phyloP scores from a whole-genome alignment of 164 flowering plant genomes.

The Liriodendron chinense region DNA sequence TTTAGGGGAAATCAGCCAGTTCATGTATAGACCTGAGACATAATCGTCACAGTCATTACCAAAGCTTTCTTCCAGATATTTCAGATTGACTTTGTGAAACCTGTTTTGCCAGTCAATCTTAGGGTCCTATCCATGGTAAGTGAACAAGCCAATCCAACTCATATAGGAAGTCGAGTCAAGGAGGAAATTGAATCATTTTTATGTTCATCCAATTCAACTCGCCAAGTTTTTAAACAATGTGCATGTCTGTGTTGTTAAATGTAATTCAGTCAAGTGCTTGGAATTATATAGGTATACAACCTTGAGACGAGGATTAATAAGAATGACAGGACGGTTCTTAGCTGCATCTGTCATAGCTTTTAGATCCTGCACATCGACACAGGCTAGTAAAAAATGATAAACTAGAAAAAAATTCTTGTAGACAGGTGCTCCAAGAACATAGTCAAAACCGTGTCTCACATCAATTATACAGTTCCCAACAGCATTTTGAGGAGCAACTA shows the following conservation, averaged over 20 bases:
- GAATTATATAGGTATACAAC: slow-evolving; percentile 22
- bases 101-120: background rate
- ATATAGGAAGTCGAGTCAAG: no score
- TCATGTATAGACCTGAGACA: background rate
- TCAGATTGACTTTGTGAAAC: background rate
- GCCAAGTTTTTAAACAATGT: background rate
- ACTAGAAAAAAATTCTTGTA: background rate
- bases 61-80: background rate
- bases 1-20: background rate
- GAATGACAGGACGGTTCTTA: slow-evolving; percentile 77
- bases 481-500: slow-evolving; percentile 98
- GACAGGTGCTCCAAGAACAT: slow-evolving; percentile 1
- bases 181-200: background rate
- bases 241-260: background rate
- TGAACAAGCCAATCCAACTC: no score
- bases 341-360: slow-evolving; percentile 94
- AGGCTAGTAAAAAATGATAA: slow-evolving; percentile 5
- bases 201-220: background rate
- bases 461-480: slow-evolving; percentile 95
- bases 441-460: slow-evolving; percentile 42
- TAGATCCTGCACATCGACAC: slow-evolving; percentile 57
- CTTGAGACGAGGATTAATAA: slow-evolving; percentile 84
- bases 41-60: background rate
- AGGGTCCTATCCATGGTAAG: background rate
- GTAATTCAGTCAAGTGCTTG: background rate